Base-by-base conservation (phyloP, 1,139 yeast genomes). In the Wickerhamiella infanticola region DNA sequence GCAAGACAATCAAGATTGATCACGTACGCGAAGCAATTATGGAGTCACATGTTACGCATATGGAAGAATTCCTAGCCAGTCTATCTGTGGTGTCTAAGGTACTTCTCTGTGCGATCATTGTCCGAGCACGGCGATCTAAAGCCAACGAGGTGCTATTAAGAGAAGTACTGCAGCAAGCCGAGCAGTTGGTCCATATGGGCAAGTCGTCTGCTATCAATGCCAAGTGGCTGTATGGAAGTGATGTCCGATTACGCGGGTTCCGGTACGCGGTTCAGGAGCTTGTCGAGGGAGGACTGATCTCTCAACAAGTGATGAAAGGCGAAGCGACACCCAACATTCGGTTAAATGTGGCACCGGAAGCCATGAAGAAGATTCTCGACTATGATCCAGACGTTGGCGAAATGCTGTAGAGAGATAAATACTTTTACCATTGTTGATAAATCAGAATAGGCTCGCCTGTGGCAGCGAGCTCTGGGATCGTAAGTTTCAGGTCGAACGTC, bases 401-500 rank as follows among this genome's bases (percentile, higher is more conserved):
- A 4, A 44, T 52, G 47, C 25, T 52, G 2, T 52, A 39, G 40
- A 54, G 52, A 58, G 47, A 50, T 9, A 37, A 3, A 35, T 25
- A 38, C 33, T 29, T n/a, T 36, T 52, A 58, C 67, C 65, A 63
- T 41, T 63, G 63, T 45, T 64, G 66, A 62, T 84, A 88, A 18
- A 90, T 72, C 46, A 90, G 69, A 42, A 90, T 70, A 3, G 98
- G 98, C 61, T 88, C 96, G 11, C 96, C 97, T 24, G 79, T 73
- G 54, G 79, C 78, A 42, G 73, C 74, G 42, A 84, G 80, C 62
- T 90, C 97, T 5, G 93, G 94, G 26, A 90, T 73, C 44, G 81
- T 81, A 57, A 90, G 69, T 55, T 80, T 79, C 58, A 90, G 68
- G 59, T 86, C 96, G 63, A 90, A 93, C 4, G 95, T 94, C 62